These are phyloP conservation scores for Eucalyptus lansdowneana DNA, from an alignment of 345 rosid species.

Conservation along the genomic window DNA sequence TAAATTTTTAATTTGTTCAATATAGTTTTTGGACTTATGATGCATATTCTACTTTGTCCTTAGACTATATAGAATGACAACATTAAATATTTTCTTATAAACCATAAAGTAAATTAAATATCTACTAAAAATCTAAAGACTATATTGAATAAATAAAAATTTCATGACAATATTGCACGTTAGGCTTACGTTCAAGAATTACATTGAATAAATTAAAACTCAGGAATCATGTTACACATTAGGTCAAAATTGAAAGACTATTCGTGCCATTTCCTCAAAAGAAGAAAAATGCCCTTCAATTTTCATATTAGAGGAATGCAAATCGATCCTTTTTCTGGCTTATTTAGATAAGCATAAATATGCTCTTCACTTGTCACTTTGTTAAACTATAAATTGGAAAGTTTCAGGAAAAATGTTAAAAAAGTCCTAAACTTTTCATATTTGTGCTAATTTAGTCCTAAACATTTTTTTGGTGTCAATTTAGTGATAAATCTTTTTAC, in stretches of 20 bases:
- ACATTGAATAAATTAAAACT: no score
- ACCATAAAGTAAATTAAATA: rapidly evolving
- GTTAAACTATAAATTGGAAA: not conserved
- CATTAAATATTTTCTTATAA: no score
- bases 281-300: not conserved
- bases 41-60: no score
- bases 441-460: no score
- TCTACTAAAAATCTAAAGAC: rapidly evolving
- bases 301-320: not conserved
- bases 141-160: no score
- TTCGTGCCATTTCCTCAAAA: rapidly evolving
- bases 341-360: not conserved
- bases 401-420: no score
- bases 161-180: no score
- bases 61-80: rapidly evolving
- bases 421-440: no score
- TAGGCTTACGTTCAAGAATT: rapidly evolving
- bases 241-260: no score
- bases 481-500: no score
- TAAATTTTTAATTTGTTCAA: rapidly evolving
- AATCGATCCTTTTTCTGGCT: not conserved
- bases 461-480: no score
- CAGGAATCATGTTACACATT: rapidly evolving
- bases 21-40: rapidly evolving
- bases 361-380: not conserved